Percentiles rank a stretch among this genome's conserved stretches.
These are phyloP conservation scores for Aureobasidium sp. DNA, from an alignment of 2,329 filamentous ascomycete species.

Conservation along the genomic window DNA sequence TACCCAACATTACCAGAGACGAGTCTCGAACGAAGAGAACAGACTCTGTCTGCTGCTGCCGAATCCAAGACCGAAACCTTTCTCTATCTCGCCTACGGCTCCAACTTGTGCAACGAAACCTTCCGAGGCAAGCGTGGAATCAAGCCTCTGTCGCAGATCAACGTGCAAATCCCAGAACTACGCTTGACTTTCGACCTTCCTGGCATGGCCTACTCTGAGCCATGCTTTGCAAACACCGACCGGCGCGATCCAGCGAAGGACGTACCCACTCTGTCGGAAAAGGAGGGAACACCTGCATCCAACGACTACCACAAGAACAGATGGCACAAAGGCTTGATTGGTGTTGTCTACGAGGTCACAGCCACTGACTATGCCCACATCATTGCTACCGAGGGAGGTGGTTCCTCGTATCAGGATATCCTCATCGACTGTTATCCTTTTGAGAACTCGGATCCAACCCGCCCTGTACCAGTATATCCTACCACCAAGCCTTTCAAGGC, in stretches of 20 bases:
- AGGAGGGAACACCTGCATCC: constrained; percentile 15
- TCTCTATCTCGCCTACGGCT: constrained; percentile 64
- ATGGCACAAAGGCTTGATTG: constrained; percentile 78
- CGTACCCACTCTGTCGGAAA: constrained; percentile 18
- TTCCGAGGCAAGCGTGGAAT: constrained; percentile 73
- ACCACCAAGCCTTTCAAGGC: constrained; percentile 62
- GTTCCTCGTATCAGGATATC: constrained; percentile 75
- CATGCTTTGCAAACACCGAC: constrained; percentile 81
- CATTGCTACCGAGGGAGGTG: constrained; percentile 83
- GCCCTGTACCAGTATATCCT: constrained; percentile 55
- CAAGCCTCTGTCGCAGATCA: constrained; percentile 68
- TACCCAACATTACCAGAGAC: background rate
- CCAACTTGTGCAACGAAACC: constrained; percentile 72
- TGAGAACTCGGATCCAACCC: constrained; percentile 40
- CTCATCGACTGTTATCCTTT: constrained; percentile 69
- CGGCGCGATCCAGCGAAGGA: constrained; percentile 41
- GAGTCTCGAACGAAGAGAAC: constrained; percentile 3
- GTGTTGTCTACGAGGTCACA: constrained; percentile 93
- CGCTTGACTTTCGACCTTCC: constrained; percentile 76
- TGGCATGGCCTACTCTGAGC: constrained; percentile 77
- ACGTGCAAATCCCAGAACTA: constrained; percentile 71
- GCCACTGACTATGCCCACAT: constrained; percentile 72
- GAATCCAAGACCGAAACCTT: constrained; percentile 19
- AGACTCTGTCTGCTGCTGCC: background rate
- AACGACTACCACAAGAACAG: constrained; percentile 42